Conservation (phyloP, 2,329 filamentous ascomycete genomes). For the Colletotrichum navitas region DNA sequence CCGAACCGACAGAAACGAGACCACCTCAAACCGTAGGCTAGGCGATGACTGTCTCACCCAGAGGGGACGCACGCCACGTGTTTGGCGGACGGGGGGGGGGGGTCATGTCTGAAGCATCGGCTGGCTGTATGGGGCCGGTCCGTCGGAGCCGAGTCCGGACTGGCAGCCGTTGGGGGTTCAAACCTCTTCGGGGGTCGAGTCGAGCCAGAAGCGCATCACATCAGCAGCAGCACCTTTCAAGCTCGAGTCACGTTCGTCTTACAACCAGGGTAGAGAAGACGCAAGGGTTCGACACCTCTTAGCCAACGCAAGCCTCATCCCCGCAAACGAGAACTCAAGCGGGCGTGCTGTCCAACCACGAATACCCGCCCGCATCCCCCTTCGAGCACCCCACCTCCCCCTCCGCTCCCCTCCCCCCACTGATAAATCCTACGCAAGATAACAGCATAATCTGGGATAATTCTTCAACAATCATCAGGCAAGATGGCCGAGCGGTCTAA, state of each 20-base stretch:
- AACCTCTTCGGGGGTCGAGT: not conserved
- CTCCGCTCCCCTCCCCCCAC: not conserved
- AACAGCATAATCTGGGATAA: accelerated
- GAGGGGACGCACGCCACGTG: not conserved
- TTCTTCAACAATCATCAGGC: not conserved
- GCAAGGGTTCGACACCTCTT: no score
- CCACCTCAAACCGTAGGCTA: not conserved
- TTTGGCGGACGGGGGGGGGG: not conserved
- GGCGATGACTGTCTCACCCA: not conserved
- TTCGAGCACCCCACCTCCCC: no score
- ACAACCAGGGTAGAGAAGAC: no score
- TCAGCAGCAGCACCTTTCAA: not conserved
- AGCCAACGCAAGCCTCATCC: not conserved
- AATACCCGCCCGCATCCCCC: not conserved
- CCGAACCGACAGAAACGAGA: not conserved
- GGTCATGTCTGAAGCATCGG: not conserved
- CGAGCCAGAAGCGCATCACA: no score
- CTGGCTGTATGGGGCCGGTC: no score
- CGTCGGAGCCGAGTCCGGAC: not conserved
- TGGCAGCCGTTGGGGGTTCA: not conserved
- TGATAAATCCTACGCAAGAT: not conserved
- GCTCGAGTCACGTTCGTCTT: not conserved
- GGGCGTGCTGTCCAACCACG: not conserved
- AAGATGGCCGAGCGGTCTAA: constrained; percentile 31
- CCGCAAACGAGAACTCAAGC: not conserved